Conservation (phyloP, 331 rosid species). For the Rosa hybrid region DNA sequence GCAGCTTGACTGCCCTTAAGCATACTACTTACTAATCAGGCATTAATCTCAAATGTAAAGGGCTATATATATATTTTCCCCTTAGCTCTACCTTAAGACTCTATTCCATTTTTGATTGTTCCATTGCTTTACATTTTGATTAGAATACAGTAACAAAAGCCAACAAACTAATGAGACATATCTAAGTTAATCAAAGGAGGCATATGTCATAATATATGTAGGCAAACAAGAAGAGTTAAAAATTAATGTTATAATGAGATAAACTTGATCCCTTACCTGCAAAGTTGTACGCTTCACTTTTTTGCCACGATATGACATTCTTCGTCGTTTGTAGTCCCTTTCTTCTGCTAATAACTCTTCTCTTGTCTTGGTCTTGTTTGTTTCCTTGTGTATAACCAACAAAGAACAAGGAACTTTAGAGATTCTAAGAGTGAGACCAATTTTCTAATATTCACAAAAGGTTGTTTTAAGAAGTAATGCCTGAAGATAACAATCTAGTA, state of each 20-base stretch:
- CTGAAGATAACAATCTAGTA: not conserved
- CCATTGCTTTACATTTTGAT: not conserved
- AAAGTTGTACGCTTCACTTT: conserved; percentile 63
- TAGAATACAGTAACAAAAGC: not conserved
- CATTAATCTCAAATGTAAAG: not conserved
- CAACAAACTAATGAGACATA: not conserved
- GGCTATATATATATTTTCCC: not conserved
- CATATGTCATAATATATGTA: not conserved
- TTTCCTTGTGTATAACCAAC: conserved; percentile 48
- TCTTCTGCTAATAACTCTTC: conserved; percentile 95
- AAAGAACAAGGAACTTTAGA: conserved; percentile 10
- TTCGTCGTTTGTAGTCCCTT: conserved; percentile 92
- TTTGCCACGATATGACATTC: conserved; percentile 97
- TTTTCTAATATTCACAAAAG: not conserved
- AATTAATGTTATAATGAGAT: conserved; percentile 1
- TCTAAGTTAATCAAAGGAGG: not conserved
- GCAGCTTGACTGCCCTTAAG: not conserved
- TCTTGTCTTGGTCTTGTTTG: conserved; percentile 58
- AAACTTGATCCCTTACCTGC: conserved; percentile 56
- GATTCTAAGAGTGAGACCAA: not conserved
- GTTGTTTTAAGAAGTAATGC: not conserved
- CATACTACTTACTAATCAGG: not conserved
- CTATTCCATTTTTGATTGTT: not conserved
- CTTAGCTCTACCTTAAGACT: not conserved
- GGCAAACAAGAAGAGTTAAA: not conserved